Percentiles rank a stretch among this genome's conserved stretches.
Conservation (phyloP, 495 filamentous ascomycete species). For the Pyrenula aspistea region DNA sequence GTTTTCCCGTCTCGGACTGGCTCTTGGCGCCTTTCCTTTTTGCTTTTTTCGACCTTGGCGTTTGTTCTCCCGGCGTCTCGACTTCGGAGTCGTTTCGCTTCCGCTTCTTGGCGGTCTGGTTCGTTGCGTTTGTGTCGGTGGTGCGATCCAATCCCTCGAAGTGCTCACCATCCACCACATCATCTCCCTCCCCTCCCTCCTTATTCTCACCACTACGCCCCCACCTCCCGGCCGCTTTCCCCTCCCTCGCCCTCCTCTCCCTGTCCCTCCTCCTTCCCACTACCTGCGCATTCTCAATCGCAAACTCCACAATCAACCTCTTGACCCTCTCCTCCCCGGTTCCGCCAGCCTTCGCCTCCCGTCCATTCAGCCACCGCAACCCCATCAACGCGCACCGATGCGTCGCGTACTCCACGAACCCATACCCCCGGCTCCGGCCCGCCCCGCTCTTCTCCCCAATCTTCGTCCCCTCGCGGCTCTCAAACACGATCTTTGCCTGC, state of each 20-base stretch:
- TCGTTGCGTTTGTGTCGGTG: neutral
- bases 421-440: constrained; percentile 82
- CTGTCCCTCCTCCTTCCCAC: constrained; percentile 63
- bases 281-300: constrained; percentile 95
- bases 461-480: constrained; percentile 71
- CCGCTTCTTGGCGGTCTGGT: constrained; percentile 4
- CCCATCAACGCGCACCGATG: constrained; percentile 95
- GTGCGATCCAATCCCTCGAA: neutral
- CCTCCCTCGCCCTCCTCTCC: constrained; percentile 43
- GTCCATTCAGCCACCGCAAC: constrained; percentile 83
- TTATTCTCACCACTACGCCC: constrained; percentile 5
- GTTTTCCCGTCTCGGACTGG: neutral
- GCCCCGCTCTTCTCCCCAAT: constrained; percentile 58
- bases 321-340: constrained; percentile 49
- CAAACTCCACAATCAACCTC: constrained; percentile 89
- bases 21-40: too few relatives aligned
- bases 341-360: constrained; percentile 39
- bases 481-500: constrained; percentile 91
- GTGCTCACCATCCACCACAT: constrained; percentile 12
- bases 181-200: constrained; percentile 13
- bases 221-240: too few relatives aligned
- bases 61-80: constrained; percentile 1
- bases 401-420: constrained; percentile 93
- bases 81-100: neutral
- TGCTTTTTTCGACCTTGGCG: neutral